These are phyloP conservation scores for Cladorrhinum sp. DNA, from an alignment of 2,329 filamentous ascomycete species.

Conservation along the genomic window DNA sequence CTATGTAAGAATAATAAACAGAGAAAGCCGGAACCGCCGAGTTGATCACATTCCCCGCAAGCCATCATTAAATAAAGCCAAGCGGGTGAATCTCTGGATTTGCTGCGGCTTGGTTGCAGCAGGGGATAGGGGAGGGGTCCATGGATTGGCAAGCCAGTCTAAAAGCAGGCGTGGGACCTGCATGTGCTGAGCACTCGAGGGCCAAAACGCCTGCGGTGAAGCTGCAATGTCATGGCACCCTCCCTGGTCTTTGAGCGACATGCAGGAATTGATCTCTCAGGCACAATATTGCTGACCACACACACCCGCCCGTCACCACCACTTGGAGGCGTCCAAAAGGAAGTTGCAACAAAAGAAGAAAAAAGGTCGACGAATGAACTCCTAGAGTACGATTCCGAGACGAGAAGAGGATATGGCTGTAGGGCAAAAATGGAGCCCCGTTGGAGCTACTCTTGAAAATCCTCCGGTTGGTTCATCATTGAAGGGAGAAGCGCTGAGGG, in stretches of 20 bases:
- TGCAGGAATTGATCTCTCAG: constrained; percentile 4
- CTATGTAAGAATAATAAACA: constrained; percentile 4
- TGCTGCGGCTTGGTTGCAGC: constrained; percentile 2
- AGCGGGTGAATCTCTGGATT: constrained; percentile 13
- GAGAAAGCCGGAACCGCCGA: constrained; percentile 11
- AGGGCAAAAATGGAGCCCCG: neutral
- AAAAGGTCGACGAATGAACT: neutral
- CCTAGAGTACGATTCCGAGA: neutral
- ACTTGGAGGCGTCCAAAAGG: neutral
- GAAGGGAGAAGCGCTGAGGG: neutral
- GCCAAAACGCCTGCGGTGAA: constrained; percentile 23
- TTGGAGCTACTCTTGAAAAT: neutral
- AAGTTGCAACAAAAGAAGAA: neutral
- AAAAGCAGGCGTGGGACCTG: constrained; percentile 25
- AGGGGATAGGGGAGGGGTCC: constrained; percentile 5
- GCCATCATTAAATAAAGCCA: constrained; percentile 16
- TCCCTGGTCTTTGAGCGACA: neutral
- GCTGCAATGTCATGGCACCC: constrained; percentile 19
- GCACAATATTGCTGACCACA: constrained; percentile 5
- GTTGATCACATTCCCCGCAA: constrained; percentile 11
- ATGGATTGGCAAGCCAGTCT: constrained; percentile 16
- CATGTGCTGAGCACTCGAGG: constrained; percentile 21
- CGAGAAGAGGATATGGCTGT: neutral
- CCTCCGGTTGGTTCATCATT: neutral
- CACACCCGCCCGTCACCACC: neutral